A percentile compares a stretch with the other conserved stretches of the same genome.
Evolutionary conservation across 495 filamentous ascomycete genomes (phyloP).

Genomic region (Xylona heveae): DNA sequence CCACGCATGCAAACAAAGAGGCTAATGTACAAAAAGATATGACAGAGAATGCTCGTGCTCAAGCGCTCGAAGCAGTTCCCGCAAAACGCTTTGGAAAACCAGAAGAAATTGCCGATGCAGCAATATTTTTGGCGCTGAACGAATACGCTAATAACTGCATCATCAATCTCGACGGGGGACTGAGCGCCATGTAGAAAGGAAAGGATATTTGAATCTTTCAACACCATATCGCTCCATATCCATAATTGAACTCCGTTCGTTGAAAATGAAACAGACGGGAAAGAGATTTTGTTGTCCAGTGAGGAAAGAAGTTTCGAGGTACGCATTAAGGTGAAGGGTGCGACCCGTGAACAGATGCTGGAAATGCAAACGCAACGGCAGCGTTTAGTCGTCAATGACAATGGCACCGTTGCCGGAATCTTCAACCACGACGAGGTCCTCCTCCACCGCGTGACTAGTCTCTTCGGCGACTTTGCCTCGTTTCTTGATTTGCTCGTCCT

Average conservation of each 20-base stretch:
- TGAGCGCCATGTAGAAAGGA: constrained; percentile 29
- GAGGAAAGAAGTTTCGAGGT: too few relatives aligned
- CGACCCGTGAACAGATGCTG: too few relatives aligned
- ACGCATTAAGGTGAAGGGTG: too few relatives aligned
- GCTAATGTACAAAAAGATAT: constrained; percentile 13
- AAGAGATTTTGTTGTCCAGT: too few relatives aligned
- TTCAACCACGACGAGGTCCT: constrained; percentile 27
- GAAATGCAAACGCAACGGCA: too few relatives aligned
- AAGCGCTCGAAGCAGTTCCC: constrained; percentile 27
- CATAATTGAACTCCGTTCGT: too few relatives aligned
- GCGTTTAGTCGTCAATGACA: constrained; percentile 56
- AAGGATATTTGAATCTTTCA: not conserved
- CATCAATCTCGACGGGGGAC: constrained; percentile 66
- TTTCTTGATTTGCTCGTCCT: constrained; percentile 23
- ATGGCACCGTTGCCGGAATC: constrained; percentile 45
- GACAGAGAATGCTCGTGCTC: constrained; percentile 1
- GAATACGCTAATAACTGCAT: constrained; percentile 68
- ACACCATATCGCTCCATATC: too few relatives aligned
- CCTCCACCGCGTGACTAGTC: constrained; percentile 15
- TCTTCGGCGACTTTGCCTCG: constrained; percentile 16
- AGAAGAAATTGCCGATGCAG: constrained; percentile 62
- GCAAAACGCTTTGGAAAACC: constrained; percentile 44
- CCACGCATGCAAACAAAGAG: too few relatives aligned
- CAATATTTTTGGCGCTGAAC: constrained; percentile 55
- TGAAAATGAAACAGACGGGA: too few relatives aligned